Base-by-base conservation (phyloP, 495 filamentous ascomycete species). In the Penicillium maclennaniae region DNA sequence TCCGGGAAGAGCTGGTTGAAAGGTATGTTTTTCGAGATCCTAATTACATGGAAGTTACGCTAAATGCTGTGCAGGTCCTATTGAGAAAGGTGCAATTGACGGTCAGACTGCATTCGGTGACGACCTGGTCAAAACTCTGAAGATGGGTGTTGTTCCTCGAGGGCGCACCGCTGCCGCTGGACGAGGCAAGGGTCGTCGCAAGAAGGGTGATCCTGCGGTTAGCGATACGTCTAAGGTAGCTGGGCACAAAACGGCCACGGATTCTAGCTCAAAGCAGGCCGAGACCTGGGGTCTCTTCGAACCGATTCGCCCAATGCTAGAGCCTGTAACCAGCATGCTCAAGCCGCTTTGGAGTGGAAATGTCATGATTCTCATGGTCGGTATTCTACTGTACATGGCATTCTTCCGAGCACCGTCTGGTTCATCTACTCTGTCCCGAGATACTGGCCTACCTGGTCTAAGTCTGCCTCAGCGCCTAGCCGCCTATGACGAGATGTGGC, bases 1-100 rank as follows among this genome's bases (percentile, higher is more conserved):
- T 83, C 87, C 0, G 92, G 93, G 49, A 99, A 99, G 77, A 96
- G 90, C 72, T 99, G 95, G 93, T 67, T 97, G 37, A 97, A 96
- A 76, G 89, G 92, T 96, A 81, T 63, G 73, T 54, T 53, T 15
- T 16, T 40, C 6, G 19, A 9, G 5, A 40, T 19, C 1, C 20
- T 19, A n/a, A 19, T 19, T 19, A 9, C 4, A 2, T 5, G n/a
- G n/a, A 6, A 7, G 4, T 9, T 2, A 36, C 26, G 34, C 63
- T 70, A 55, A 55, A 73, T 47, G 6, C 23, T 34, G 77, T 43
- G 42, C 57, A 87, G 92, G 88, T 47, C 88, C 93, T 20, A 98
- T 98, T 61, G 93, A 98, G 68, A 96, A 95, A 67, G 92, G 90
- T 49, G 89, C 91, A 9, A 91, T 88, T 56, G 92, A 97, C 47